These are phyloP conservation scores for Arabidopsis hybrid DNA, from an alignment of 441 rosid species.

Conservation along the genomic window DNA sequence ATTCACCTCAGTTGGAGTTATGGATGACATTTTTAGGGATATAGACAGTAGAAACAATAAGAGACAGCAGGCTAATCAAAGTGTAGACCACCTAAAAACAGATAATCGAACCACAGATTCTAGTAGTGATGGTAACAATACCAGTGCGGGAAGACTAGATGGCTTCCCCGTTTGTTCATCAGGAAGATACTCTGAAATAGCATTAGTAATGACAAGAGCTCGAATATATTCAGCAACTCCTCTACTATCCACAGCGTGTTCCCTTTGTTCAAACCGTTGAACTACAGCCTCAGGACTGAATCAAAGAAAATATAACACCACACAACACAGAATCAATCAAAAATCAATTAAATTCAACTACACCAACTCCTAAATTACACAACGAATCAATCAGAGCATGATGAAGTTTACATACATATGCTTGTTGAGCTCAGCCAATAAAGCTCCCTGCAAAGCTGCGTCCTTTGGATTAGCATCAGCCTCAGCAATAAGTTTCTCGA, in stretches of 20 bases:
- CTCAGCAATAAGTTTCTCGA: constrained; percentile 77
- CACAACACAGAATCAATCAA: neutral
- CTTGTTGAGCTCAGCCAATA: constrained; percentile 87
- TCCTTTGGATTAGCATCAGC: constrained; percentile 93
- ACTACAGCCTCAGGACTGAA: constrained; percentile 89
- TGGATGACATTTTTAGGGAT: neutral
- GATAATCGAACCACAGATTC: neutral
- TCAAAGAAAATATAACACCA: constrained; percentile 5
- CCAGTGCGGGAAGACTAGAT: constrained; percentile 88
- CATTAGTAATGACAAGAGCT: constrained; percentile 82
- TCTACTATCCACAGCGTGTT: constrained; percentile 79
- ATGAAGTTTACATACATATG: constrained; percentile 59
- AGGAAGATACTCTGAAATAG: constrained; percentile 89
- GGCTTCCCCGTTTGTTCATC: constrained; percentile 84
- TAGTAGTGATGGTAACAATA: constrained; percentile 40
- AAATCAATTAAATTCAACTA: neutral
- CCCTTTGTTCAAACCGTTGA: constrained; percentile 84
- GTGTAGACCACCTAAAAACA: neutral
- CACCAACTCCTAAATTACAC: neutral
- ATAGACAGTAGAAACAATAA: neutral
- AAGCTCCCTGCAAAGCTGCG: constrained; percentile 67
- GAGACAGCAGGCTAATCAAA: neutral
- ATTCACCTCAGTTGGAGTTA: neutral
- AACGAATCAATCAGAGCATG: neutral
- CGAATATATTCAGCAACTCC: constrained; percentile 91